A percentile compares a stretch with the other conserved stretches of the same genome.
Conservation (phyloP, 2,329 filamentous ascomycete genomes). For the Podosphaera xanthii region DNA sequence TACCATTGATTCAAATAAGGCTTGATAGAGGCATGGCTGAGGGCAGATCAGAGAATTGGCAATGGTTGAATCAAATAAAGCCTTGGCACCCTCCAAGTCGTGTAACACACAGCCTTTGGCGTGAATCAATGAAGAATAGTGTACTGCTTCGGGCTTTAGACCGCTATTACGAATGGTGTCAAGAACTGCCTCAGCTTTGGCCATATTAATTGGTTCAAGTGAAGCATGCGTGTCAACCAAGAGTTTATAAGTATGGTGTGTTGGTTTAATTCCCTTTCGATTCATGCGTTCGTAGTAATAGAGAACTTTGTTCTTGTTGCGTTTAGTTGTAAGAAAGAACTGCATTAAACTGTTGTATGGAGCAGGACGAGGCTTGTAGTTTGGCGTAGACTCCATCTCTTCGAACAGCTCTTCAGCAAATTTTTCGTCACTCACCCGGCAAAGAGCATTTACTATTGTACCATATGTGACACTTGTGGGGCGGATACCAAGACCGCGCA, state of each 20-base stretch:
- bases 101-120: constrained; percentile 86
- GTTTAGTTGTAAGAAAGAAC: constrained; percentile 94
- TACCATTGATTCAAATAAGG: constrained; percentile 90
- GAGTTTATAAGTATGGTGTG: constrained; percentile 92
- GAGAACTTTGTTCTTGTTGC: constrained; percentile 81
- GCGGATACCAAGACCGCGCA: constrained; percentile 78
- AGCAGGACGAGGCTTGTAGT: constrained; percentile 92
- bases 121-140: constrained; percentile 89
- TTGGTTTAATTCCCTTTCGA: constrained; percentile 65
- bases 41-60: constrained; percentile 41
- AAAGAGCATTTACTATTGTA: constrained; percentile 92
- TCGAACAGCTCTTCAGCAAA: constrained; percentile 96
- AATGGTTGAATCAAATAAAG: constrained; percentile 63
- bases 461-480: constrained; percentile 96
- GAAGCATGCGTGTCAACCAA: constrained; percentile 89
- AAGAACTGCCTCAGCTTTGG: constrained; percentile 64
- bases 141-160: constrained; percentile 66
- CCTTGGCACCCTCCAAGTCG: constrained; percentile 64
- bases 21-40: constrained; percentile 81
- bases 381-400: constrained; percentile 96
- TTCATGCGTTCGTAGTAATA: constrained; percentile 92
- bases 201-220: constrained; percentile 75
- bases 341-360: constrained; percentile 99
- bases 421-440: constrained; percentile 90
- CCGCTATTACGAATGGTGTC: constrained; percentile 53